Evolutionary conservation across 31 red algal genomes (phyloP).

Genomic region (Porphyra umbilicalis): DNA sequence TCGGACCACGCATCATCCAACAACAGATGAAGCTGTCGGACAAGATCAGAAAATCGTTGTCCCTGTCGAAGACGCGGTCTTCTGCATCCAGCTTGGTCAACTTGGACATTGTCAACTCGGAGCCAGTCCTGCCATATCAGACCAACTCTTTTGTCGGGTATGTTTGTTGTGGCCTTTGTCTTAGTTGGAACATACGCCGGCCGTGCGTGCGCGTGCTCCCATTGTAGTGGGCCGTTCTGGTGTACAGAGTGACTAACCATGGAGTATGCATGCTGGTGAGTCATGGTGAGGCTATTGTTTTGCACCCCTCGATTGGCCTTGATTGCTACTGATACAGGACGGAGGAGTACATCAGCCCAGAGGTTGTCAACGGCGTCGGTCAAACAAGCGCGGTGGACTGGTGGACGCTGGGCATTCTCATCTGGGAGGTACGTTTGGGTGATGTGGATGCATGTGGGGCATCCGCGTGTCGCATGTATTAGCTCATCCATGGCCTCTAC

Average conservation of each 20-base stretch:
- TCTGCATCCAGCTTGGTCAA: constrained; percentile 10
- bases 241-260: no score
- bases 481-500: no score
- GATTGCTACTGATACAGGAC: constrained; percentile 6
- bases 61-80: constrained; percentile 9
- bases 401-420: constrained; percentile 94
- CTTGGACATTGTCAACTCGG: constrained; percentile 82
- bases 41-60: constrained; percentile 48
- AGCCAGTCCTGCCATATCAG: constrained; percentile 78
- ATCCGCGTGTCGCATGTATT: no score
- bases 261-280: not conserved
- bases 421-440: constrained; percentile 58
- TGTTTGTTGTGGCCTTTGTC: not conserved
- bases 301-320: no score
- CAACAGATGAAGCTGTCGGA: constrained; percentile 47
- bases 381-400: constrained; percentile 88
- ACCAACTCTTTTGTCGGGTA: constrained; percentile 94
- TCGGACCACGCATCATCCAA: constrained; percentile 67
- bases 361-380: constrained; percentile 80
- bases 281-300: not conserved
- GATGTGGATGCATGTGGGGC: no score
- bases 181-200: not conserved
- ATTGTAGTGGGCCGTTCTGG: not conserved
- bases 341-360: constrained; percentile 48
- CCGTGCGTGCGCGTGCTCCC: not conserved